Percentiles rank a stretch among this genome's conserved stretches.
phyloP scores from a whole-genome alignment of 192 early-diverging fungal species.

The Gigaspora rosea region DNA sequence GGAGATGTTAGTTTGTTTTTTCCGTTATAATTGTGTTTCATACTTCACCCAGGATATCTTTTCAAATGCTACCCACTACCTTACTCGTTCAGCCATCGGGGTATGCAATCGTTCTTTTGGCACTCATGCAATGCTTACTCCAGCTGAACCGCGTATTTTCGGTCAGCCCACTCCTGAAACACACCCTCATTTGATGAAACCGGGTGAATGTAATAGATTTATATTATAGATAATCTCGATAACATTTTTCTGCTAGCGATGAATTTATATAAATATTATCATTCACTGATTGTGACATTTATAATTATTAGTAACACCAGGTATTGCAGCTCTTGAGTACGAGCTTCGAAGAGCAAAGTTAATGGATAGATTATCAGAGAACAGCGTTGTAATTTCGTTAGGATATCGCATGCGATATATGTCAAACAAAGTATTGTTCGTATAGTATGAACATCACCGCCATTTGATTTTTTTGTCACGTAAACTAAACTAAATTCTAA shows the following conservation, averaged over 20 bases:
- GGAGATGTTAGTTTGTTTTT: no score
- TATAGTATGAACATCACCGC: neutral
- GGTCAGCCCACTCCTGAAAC: conserved; percentile 85
- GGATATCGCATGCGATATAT: conserved; percentile 80
- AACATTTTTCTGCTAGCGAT: conserved; percentile 14
- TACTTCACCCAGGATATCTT: no score
- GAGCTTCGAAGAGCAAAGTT: conserved; percentile 68
- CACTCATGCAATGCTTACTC: conserved; percentile 4
- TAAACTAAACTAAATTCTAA: neutral
- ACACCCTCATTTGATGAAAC: conserved; percentile 80
- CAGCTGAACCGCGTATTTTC: conserved; percentile 26
- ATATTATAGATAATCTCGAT: conserved; percentile 14
- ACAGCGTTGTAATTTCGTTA: conserved; percentile 67
- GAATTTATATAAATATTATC: no score
- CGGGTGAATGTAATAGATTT: conserved; percentile 58
- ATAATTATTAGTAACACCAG: conserved; percentile 67
- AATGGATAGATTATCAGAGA: conserved; percentile 62
- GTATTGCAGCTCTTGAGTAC: conserved; percentile 76
- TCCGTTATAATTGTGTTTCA: no score
- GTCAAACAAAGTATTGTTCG: conserved; percentile 87
- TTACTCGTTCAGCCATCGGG: neutral
- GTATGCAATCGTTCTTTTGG: neutral
- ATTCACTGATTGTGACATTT: no score
- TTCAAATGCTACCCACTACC: no score
- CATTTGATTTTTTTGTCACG: neutral